Evolutionary conservation across 768 basidiomycete species (phyloP), one percentile per base, ranked within the genome.

Genomic region (Ephemerocybe angulata): DNA sequence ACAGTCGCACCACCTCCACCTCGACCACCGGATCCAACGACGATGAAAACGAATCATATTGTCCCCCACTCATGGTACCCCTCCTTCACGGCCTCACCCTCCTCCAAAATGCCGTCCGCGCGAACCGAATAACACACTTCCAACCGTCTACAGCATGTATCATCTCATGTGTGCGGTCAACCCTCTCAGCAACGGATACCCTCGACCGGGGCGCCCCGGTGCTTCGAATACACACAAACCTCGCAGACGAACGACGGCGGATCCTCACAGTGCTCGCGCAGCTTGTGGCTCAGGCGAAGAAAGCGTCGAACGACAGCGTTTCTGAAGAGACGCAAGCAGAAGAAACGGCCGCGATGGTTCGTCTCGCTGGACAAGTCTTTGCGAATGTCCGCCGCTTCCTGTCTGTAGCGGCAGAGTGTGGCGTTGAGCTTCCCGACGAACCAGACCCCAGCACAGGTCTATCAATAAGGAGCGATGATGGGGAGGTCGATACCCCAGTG

Each of bases 131-230:
- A 25, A 72, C 85, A 2, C 96, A 98, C 70, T 95, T 93, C 63
- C 92, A 94, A 64, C 94, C 96, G 5, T 88, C 93, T 2, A 92
- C 95, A 0, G 95, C 94, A 13, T 94, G 87, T 69, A 88, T 98
- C 56, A 94, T 99, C 61, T 93, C 93, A 12, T 92, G 90, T 52
- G 93, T 98, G 44, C 88, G 95, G 29, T 83, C 87, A 27, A 87
- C 96, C 17, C 80, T 99, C 41, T 83, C 86, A 27, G 82, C 87
- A 11, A 86, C 92, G 15, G 89, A 89, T 55, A 95, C 92, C 53
- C 77, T 97, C 22, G 83, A 86, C 37, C 86, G 91, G 42, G 92
- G 96, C 59, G 87, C 92, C 1, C 78, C 80, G 0, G 71, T 89
- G 21, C 78, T 99, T 19, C 82, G 79, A 59, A 76, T 73, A 43